phyloP scores from a whole-genome alignment of 192 early-diverging fungal genomes.

The Phlyctochytrium arcticum region DNA sequence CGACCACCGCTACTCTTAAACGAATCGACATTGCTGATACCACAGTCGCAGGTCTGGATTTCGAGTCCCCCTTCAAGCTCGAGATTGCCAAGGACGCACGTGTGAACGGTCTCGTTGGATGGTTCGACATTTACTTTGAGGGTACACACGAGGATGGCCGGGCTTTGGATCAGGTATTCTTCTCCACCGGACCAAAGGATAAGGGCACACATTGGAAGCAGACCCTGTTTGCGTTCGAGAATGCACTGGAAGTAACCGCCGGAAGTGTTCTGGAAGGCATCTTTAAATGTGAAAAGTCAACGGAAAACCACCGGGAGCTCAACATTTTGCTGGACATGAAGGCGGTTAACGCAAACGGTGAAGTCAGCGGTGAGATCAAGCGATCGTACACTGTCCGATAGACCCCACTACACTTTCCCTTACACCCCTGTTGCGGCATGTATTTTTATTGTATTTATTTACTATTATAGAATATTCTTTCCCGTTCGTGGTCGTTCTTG shows the following conservation, averaged over 20 bases:
- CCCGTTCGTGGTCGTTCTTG: too few species aligned
- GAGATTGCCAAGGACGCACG: constrained; percentile 55
- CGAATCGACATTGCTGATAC: constrained; percentile 69
- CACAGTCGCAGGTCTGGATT: constrained; percentile 66
- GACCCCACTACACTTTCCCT: too few species aligned
- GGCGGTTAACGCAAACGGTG: constrained; percentile 5
- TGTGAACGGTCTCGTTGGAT: constrained; percentile 77
- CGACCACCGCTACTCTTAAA: constrained; percentile 11
- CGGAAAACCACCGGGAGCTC: constrained; percentile 67
- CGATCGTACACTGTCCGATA: neutral
- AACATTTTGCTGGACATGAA: constrained; percentile 40
- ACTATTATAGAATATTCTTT: too few species aligned
- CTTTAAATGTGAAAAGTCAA: constrained; percentile 63
- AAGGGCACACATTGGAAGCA: constrained; percentile 98
- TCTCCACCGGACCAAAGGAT: constrained; percentile 71
- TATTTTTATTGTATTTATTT: neutral
- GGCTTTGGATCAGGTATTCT: constrained; percentile 30
- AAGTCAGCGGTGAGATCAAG: neutral
- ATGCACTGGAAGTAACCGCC: constrained; percentile 49
- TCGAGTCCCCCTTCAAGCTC: constrained; percentile 66
- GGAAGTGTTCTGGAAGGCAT: constrained; percentile 52
- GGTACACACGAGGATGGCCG: constrained; percentile 28
- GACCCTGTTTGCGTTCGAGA: constrained; percentile 72
- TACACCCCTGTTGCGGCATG: too few species aligned
- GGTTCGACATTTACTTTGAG: constrained; percentile 91